phyloP scores from a whole-genome alignment of 129 eudicot species.

The Kitagawia praeruptora region DNA sequence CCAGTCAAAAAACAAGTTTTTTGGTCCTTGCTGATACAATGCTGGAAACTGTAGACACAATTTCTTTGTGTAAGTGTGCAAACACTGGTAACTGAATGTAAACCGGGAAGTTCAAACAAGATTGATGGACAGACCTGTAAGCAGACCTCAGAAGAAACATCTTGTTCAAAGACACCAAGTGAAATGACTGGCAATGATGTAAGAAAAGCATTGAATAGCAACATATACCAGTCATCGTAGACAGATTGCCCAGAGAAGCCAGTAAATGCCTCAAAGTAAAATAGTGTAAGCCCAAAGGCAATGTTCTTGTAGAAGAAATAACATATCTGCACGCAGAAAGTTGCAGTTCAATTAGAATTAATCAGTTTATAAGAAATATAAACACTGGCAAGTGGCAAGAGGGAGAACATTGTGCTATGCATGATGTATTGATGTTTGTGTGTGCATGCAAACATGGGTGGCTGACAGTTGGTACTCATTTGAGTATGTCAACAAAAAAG shows the following conservation, averaged over 20 bases:
- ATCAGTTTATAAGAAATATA: background rate
- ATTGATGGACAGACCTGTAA: slow-evolving; percentile 58
- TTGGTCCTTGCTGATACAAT: slow-evolving; percentile 94
- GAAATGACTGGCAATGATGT: slow-evolving; percentile 92
- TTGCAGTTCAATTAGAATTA: slow-evolving; percentile 2
- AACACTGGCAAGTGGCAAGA: background rate
- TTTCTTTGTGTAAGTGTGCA: background rate
- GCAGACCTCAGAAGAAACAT: slow-evolving; percentile 92
- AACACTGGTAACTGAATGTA: background rate
- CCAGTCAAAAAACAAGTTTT: slow-evolving; percentile 92
- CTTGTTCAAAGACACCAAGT: slow-evolving; percentile 97
- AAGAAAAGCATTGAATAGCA: slow-evolving; percentile 84
- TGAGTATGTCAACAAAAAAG: background rate
- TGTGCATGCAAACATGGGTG: background rate
- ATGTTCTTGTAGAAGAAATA: slow-evolving; percentile 98
- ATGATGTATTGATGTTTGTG: background rate
- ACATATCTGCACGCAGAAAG: slow-evolving; percentile 56
- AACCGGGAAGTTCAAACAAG: background rate
- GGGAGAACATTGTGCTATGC: background rate
- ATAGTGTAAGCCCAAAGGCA: slow-evolving; percentile 91
- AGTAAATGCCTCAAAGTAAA: slow-evolving; percentile 93
- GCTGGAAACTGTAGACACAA: slow-evolving; percentile 71
- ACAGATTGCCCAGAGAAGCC: slow-evolving; percentile 92
- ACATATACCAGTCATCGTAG: slow-evolving; percentile 91
- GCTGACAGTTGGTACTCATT: background rate